phyloP scores from a whole-genome alignment of 1,284 basidiomycete genomes.

The Athelia sp. region DNA sequence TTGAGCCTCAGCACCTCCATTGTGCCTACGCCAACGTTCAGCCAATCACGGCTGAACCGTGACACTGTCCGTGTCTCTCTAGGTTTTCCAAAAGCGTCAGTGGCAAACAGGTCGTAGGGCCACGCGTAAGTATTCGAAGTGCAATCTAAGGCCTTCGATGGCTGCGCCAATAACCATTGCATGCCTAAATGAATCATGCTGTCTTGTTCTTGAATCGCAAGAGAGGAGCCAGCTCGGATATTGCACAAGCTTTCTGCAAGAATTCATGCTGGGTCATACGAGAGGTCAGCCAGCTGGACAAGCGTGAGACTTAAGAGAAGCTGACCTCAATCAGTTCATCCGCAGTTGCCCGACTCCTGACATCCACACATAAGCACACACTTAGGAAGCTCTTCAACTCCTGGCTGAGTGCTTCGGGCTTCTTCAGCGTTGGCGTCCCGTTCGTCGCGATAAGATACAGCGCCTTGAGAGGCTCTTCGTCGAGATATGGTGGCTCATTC shows the following conservation, averaged over 20 bases:
- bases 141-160: too few relatives aligned
- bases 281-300: slow-evolving; percentile 3
- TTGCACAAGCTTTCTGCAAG: slow-evolving; percentile 79
- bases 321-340: slow-evolving; percentile 86
- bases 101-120: too few relatives aligned
- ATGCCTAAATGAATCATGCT: too few relatives aligned
- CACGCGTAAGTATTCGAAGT: too few relatives aligned
- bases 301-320: slow-evolving; percentile 10
- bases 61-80: too few relatives aligned
- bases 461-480: slow-evolving; percentile 97
- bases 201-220: slow-evolving; percentile 66
- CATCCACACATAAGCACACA: slow-evolving; percentile 96
- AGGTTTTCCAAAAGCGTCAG: too few relatives aligned
- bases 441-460: slow-evolving; percentile 97
- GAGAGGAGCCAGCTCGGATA: slow-evolving; percentile 79
- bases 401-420: slow-evolving; percentile 86
- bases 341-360: slow-evolving; percentile 90
- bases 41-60: too few relatives aligned
- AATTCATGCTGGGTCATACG: slow-evolving; percentile 74
- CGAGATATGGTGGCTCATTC: slow-evolving; percentile 96
- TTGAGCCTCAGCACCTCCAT: too few relatives aligned
- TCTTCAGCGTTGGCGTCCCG: slow-evolving; percentile 95
- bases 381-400: slow-evolving; percentile 96
- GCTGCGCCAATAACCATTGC: too few relatives aligned
- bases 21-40: too few relatives aligned